These are phyloP conservation scores for Mortierella sp. DNA, from an alignment of 371 early-diverging fungal species.

Conservation along the genomic window DNA sequence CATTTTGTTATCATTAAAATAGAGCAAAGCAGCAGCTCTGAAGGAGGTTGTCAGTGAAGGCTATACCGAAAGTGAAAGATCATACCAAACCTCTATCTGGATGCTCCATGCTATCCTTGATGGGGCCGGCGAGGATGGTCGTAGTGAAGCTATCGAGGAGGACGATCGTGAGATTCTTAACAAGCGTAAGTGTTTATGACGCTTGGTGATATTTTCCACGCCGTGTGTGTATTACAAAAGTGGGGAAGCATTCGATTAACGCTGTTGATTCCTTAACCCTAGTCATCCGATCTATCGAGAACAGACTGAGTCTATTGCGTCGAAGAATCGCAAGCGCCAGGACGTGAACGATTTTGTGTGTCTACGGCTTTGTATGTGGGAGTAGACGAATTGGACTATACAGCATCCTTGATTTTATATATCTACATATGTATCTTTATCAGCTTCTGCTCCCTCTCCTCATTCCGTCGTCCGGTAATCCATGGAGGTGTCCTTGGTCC, in stretches of 20 bases:
- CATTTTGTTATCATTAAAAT: not conserved
- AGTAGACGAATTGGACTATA: too few species aligned
- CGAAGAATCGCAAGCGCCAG: slow-evolving; percentile 17
- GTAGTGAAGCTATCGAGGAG: slow-evolving; percentile 62
- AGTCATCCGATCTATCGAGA: slow-evolving; percentile 35
- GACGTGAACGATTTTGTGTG: slow-evolving; percentile 1
- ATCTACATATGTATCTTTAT: too few species aligned
- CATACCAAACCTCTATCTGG: slow-evolving; percentile 83
- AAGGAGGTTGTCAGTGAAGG: slow-evolving; percentile 66
- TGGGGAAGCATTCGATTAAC: not conserved
- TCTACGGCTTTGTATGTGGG: too few species aligned
- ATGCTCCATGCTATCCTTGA: slow-evolving; percentile 82
- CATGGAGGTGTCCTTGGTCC: too few species aligned
- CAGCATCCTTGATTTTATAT: too few species aligned
- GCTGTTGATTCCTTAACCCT: not conserved
- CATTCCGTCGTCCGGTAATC: too few species aligned
- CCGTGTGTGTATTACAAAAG: too few species aligned
- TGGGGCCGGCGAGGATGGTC: slow-evolving; percentile 58
- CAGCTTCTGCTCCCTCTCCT: too few species aligned
- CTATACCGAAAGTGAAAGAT: slow-evolving; percentile 75
- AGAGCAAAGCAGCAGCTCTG: slow-evolving; percentile 68
- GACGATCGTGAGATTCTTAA: slow-evolving; percentile 67
- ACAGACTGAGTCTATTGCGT: slow-evolving; percentile 16
- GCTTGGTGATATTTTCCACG: too few species aligned
- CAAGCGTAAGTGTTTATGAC: slow-evolving; percentile 74